Percentiles rank a stretch among this genome's conserved stretches.
These are phyloP conservation scores for Mollisiaceae sp. DNA, from an alignment of 2,329 filamentous ascomycete genomes.

Conservation along the genomic window DNA sequence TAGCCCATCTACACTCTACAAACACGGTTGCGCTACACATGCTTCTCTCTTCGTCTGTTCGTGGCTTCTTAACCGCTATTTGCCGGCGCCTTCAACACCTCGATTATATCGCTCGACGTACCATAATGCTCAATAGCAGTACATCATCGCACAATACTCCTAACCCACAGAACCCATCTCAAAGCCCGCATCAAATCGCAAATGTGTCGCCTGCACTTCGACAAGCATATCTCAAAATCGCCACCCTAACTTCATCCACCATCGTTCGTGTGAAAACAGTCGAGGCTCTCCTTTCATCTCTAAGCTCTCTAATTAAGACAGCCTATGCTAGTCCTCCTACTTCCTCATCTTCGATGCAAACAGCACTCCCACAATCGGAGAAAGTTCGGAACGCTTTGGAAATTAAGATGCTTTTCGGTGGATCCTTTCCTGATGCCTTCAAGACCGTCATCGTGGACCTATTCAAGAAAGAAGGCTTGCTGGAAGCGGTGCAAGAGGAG, in stretches of 20 bases:
- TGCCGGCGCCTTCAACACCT: constrained; percentile 68
- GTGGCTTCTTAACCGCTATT: constrained; percentile 72
- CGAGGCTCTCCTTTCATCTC: constrained; percentile 38
- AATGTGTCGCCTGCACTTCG: constrained; percentile 35
- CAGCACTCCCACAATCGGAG: constrained; percentile 21
- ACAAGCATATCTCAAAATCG: constrained; percentile 41
- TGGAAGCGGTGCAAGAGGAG: constrained; percentile 37
- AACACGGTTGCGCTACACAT: constrained; percentile 66
- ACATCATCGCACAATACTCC: constrained; percentile 9
- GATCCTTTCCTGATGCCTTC: constrained; percentile 40
- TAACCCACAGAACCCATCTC: constrained; percentile 21
- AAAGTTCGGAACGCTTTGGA: constrained; percentile 39
- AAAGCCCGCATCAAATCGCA: constrained; percentile 17
- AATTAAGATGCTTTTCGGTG: constrained; percentile 42
- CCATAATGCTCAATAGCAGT: constrained; percentile 29
- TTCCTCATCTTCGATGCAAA: constrained; percentile 26
- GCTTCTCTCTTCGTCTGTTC: constrained; percentile 74
- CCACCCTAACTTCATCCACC: constrained; percentile 36
- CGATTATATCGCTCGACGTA: constrained; percentile 47
- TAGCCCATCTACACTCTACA: constrained; percentile 56
- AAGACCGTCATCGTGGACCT: constrained; percentile 41
- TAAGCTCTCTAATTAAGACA: constrained; percentile 37
- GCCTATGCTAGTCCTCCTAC: constrained; percentile 35
- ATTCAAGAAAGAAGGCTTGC: constrained; percentile 32
- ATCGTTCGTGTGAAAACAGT: constrained; percentile 41